A percentile compares a stretch with the other conserved stretches of the same genome.
Conservation (phyloP, 2,329 filamentous ascomycete genomes). For the Pestalotiopsis sp. region DNA sequence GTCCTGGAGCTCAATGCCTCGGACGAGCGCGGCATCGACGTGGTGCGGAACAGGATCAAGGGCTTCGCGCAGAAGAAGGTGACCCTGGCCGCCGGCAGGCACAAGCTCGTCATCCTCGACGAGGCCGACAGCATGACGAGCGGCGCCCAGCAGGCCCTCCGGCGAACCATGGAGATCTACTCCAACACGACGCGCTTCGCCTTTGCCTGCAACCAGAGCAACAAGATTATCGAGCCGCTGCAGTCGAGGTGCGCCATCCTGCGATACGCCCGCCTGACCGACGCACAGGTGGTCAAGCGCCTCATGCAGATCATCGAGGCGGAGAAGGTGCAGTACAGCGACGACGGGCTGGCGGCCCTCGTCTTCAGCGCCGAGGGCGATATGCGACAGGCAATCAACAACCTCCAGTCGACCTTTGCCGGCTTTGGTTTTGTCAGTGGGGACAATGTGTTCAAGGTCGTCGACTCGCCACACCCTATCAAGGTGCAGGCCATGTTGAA, state of each 20-base stretch:
- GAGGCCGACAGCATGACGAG: conserved; percentile 99
- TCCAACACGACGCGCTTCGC: conserved; percentile 95
- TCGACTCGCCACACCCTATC: conserved; percentile 95
- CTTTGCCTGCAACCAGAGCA: conserved; percentile 97
- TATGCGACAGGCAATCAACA: conserved; percentile 99
- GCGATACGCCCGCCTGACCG: conserved; percentile 88
- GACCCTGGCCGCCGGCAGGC: conserved; percentile 83
- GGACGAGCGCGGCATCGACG: conserved; percentile 96
- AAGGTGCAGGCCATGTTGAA: conserved; percentile 99
- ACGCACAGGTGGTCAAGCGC: conserved; percentile 88
- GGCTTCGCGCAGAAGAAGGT: conserved; percentile 99
- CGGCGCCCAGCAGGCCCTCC: conserved; percentile 91
- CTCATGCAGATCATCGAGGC: conserved; percentile 91
- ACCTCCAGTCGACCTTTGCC: conserved; percentile 88
- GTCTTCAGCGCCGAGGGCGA: conserved; percentile 98
- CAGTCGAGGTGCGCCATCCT: conserved; percentile 96
- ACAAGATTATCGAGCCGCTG: conserved; percentile 99
- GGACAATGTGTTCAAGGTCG: conserved; percentile 97
- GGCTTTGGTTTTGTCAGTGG: conserved; percentile 97
- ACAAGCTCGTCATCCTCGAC: conserved; percentile 96
- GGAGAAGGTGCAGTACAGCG: conserved; percentile 86
- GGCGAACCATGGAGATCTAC: conserved; percentile 98
- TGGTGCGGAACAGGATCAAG: conserved; percentile 96
- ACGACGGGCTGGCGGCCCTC: conserved; percentile 92
- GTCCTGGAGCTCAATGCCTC: conserved; percentile 95